A percentile compares a stretch with the other conserved stretches of the same genome.
These are phyloP conservation scores for Paramecium sonneborni DNA, from an alignment of 73 alveolate species.

Conservation along the genomic window DNA sequence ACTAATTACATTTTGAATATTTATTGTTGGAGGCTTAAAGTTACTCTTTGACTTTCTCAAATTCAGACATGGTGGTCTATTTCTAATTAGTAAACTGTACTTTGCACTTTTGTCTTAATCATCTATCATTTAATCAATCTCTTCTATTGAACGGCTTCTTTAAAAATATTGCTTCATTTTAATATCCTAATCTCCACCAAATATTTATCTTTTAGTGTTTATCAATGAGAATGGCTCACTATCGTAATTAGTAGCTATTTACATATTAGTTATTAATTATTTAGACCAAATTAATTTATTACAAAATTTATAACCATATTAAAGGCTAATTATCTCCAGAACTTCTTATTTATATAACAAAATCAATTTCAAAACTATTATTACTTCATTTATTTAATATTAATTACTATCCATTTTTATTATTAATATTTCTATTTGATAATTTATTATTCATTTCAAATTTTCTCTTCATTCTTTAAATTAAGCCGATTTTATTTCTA, in stretches of 20 bases:
- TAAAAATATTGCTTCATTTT: neutral
- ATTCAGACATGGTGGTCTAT: neutral
- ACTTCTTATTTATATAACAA: neutral
- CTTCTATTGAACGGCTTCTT: neutral
- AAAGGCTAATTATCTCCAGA: neutral
- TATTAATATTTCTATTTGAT: too few species aligned
- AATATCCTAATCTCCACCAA: neutral
- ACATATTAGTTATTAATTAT: neutral
- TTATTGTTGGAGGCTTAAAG: neutral
- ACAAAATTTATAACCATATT: neutral
- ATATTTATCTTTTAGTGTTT: constrained; percentile 2
- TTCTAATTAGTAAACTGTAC: neutral
- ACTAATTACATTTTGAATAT: neutral
- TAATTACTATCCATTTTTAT: too few species aligned
- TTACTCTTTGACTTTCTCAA: neutral
- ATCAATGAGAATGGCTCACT: constrained; percentile 26
- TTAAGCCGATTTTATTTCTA: too few species aligned
- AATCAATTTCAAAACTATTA: too few species aligned
- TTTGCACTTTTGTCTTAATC: neutral
- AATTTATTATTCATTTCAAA: too few species aligned
- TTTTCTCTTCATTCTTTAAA: too few species aligned
- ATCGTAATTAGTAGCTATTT: neutral
- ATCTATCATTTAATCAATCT: neutral
- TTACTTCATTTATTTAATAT: neutral
- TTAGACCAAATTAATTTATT: neutral